Base-by-base conservation (phyloP, 352 stramenopile species). In the Pythium dissimile region DNA sequence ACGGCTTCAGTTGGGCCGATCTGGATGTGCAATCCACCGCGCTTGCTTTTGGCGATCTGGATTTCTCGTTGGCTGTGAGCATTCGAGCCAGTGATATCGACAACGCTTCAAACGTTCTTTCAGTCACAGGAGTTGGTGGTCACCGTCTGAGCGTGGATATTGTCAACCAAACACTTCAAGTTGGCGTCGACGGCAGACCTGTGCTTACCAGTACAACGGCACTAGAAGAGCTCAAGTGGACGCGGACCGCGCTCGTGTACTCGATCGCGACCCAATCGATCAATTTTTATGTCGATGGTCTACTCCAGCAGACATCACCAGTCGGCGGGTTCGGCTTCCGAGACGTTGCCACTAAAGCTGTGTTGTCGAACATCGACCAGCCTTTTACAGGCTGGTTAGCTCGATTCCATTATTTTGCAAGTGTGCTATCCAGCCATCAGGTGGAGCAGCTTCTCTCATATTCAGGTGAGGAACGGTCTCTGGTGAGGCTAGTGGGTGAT, bases 401-500 rank as follows among this genome's bases (percentile, higher is more conserved):
- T 4, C 59, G 66, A 1, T 72, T 84, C 46, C 71, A 81, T 15
- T 87, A 66, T 32, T 72, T 83, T 43, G 26, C 70, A 21, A 67
- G 54, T 13, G 62, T 66, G 15, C 66, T 87, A 13, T 67, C 72
- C 1, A 10, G 45, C 10, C 26, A 62, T 21, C 65, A 87, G 62
- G 47, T 84, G 2, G 24, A 67, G 31, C 61, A 73, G 32, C 61
- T 84, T 3, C 20, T 61, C 20, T 62, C 68, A 20, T 79, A 74
- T 23, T 75, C 73, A 56, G 76, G 76, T 86, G 67, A 23, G 52
- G n/a, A n/a, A n/a, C n/a, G n/a, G n/a, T n/a, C n/a, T n/a, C n/a
- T n/a, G n/a, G n/a, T n/a, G n/a, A n/a, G n/a, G n/a, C n/a, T n/a
- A n/a, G n/a, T n/a, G n/a, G n/a, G n/a, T n/a, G n/a, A n/a, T n/a